Percentiles rank a stretch among this genome's conserved stretches.
Conservation (phyloP, 306 rosid genomes). For the Senna tora region DNA sequence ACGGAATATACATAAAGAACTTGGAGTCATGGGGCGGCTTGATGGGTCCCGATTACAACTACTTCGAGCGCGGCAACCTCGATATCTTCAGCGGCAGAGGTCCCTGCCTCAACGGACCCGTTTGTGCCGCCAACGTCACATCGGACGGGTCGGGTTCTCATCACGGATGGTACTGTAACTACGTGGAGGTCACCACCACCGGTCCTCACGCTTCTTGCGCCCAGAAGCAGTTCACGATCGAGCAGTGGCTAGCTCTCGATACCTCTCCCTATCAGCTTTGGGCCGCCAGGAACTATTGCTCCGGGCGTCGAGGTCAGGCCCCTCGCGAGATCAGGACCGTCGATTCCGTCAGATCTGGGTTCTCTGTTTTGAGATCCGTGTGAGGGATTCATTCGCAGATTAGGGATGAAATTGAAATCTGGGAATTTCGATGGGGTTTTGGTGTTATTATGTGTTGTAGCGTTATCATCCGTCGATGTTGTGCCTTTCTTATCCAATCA, state of each 20-base stretch:
- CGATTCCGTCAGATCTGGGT: slow-evolving; percentile 24
- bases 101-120: slow-evolving; percentile 61
- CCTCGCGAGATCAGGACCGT: background rate
- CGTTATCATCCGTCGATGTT: too few species aligned
- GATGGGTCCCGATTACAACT: slow-evolving; percentile 63
- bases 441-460: too few species aligned
- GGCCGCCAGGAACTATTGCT: slow-evolving; percentile 54
- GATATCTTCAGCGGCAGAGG: slow-evolving; percentile 85
- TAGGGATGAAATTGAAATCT: background rate
- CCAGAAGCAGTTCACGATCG: slow-evolving; percentile 56
- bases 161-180: slow-evolving; percentile 94
- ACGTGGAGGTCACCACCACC: slow-evolving; percentile 72
- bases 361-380: slow-evolving; percentile 28
- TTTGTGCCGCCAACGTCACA: slow-evolving; percentile 76
- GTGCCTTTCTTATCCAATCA: background rate
- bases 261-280: slow-evolving; percentile 68
- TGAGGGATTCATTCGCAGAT: background rate
- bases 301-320: slow-evolving; percentile 15
- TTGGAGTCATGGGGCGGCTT: slow-evolving; percentile 80
- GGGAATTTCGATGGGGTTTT: background rate
- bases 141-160: slow-evolving; percentile 74
- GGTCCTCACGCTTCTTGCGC: slow-evolving; percentile 59
- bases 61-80: slow-evolving; percentile 88
- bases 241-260: slow-evolving; percentile 87
- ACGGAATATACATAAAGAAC: slow-evolving; percentile 55